Conservation (phyloP, 257 asterid species). For the Fraxinus quadrangulata region DNA sequence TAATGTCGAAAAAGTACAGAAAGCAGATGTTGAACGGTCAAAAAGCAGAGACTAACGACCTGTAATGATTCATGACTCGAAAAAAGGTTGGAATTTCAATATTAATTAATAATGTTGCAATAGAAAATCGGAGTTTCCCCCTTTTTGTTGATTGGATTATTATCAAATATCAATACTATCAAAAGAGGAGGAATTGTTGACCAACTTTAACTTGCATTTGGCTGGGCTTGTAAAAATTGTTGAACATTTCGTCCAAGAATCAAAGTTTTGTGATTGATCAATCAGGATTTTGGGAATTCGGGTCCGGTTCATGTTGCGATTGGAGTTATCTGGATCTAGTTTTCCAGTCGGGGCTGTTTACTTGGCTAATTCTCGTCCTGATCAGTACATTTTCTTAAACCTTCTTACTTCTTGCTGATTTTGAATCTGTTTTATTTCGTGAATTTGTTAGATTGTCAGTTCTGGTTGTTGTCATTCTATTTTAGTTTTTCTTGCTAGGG, state of each 20-base stretch:
- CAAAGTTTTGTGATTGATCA: not conserved
- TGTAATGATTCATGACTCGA: not conserved
- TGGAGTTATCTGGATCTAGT: not conserved
- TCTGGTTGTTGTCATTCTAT: not conserved
- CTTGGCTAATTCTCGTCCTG: slow-evolving; percentile 7
- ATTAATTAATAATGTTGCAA: slow-evolving; percentile 8
- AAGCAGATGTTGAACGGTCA: slow-evolving; percentile 51
- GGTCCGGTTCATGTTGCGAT: not conserved
- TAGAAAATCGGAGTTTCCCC: slow-evolving; percentile 25
- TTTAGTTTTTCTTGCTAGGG: slow-evolving; percentile 22
- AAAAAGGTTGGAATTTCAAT: slow-evolving; percentile 9
- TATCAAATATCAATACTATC: slow-evolving; percentile 28
- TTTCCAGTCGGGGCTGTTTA: slow-evolving; percentile 16
- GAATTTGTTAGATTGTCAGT: slow-evolving; percentile 12
- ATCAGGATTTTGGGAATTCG: slow-evolving; percentile 15
- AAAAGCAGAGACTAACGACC: slow-evolving; percentile 32
- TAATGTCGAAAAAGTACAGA: slow-evolving; percentile 35
- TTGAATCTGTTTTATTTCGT: slow-evolving; percentile 17
- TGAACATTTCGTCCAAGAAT: not conserved
- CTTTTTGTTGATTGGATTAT: slow-evolving; percentile 37
- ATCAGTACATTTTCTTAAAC: not conserved
- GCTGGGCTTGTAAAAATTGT: not conserved
- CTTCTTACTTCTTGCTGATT: not conserved
- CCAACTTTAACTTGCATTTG: not conserved
- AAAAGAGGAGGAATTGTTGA: slow-evolving; percentile 7